Evolutionary conservation across 441 rosid species (phyloP), one percentile per base, ranked within the genome.

Genomic region (Brassica hybrid): DNA sequence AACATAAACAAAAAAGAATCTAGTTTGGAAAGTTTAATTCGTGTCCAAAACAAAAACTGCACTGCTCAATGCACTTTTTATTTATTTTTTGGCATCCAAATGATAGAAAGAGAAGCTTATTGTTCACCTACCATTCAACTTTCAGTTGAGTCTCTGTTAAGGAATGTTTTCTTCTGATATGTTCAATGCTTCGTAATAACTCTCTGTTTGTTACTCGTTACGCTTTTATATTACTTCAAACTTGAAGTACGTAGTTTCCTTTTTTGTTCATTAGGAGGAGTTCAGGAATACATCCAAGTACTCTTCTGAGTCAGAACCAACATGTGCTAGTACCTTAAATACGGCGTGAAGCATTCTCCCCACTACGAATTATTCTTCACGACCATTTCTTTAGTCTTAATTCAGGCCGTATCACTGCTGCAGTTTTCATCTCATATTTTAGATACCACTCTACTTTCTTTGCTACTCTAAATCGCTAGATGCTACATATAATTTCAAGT

Each of bases 81-180:
- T 21, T 21, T 21, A 21, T 21, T 21, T 21, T 21, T 21, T 21
- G 23, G 38, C 2, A 7, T 7, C 9, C 38, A 70, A n/a, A 7
- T 45, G 41, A 27, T 8, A 48, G 25, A 67, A 45, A 17, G 19
- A 16, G 30, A 14, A 16, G n/a, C 9, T 62, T 72, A 18, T 54
- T 54, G 59, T 19, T 73, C 12, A 73, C 36, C 8, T 8, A 50
- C 52, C 63, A 32, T 41, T 62, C 67, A 72, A 45, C n/a, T 62
- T 72, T 61, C 4, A 17, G 0, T 25, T 41, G 67, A 71, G 58
- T 61, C 18, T 71, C 11, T 58, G 19, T 23, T 10, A 43, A 61
- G 75, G 27, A 41, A 60, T 2, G n/a, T 25, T 34, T 23, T 21
- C 21, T 9, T 32, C 56, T 58, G 0, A 58, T 38, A 5, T 19